Conservation (phyloP, 2,329 filamentous ascomycete species). For the Cladosporium velox region DNA sequence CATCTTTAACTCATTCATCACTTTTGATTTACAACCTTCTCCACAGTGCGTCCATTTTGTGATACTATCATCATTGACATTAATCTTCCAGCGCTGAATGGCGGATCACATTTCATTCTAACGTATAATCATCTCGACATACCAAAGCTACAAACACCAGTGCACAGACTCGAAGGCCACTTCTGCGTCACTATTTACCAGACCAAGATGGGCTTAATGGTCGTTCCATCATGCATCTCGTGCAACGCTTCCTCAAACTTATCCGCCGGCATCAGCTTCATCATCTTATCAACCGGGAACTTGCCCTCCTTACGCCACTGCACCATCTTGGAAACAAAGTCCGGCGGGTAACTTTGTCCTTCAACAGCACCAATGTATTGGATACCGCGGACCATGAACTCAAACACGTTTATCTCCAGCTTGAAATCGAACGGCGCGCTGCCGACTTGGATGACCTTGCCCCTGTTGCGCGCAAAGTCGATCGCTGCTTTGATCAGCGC, state of each 20-base stretch:
- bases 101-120: background rate
- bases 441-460: constrained; percentile 55
- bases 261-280: constrained; percentile 48
- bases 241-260: constrained; percentile 44
- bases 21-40: background rate
- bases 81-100: background rate
- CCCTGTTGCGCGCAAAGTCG: constrained; percentile 47
- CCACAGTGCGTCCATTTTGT: background rate
- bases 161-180: background rate
- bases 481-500: constrained; percentile 47
- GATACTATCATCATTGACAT: background rate
- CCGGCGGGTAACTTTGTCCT: constrained; percentile 46
- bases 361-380: constrained; percentile 53
- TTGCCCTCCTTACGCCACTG: constrained; percentile 51
- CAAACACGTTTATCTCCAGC: constrained; percentile 47
- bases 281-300: constrained; percentile 51
- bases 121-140: background rate
- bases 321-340: constrained; percentile 52
- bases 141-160: background rate
- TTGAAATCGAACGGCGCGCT: constrained; percentile 47
- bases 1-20: background rate
- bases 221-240: constrained; percentile 46
- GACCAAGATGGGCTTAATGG: constrained; percentile 46
- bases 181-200: constrained; percentile 35
- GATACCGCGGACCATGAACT: constrained; percentile 52